These are phyloP conservation scores for Collybiopsis luxurians DNA, from an alignment of 768 basidiomycete genomes.

Conservation along the genomic window DNA sequence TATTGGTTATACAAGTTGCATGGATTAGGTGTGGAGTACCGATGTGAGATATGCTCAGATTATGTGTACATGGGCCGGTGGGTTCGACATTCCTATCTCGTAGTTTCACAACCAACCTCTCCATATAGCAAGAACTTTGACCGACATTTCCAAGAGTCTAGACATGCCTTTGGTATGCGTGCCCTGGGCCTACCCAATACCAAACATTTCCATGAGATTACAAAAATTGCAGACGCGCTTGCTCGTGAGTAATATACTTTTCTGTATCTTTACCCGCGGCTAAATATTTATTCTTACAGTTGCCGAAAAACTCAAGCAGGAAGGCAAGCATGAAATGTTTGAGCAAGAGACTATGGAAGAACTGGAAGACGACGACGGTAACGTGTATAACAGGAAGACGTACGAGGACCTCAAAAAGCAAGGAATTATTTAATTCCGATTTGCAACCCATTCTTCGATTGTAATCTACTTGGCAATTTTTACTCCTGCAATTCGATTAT, in stretches of 20 bases:
- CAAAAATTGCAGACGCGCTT: conserved; percentile 93
- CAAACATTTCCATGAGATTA: conserved; percentile 99
- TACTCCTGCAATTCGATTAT: background rate
- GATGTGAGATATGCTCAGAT: conserved; percentile 97
- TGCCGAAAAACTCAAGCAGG: conserved; percentile 95
- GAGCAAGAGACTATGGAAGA: conserved; percentile 97
- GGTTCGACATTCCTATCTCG: conserved; percentile 18
- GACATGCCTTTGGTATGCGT: conserved; percentile 98
- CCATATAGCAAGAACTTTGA: conserved; percentile 86
- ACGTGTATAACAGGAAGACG: conserved; percentile 98
- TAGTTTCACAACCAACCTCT: conserved; percentile 8
- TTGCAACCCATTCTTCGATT: background rate
- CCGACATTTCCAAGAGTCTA: conserved; percentile 94
- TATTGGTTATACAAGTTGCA: conserved; percentile 99
- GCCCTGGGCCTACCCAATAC: conserved; percentile 96
- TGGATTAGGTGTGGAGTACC: conserved; percentile 96
- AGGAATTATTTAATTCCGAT: conserved; percentile 63
- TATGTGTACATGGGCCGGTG: conserved; percentile 96
- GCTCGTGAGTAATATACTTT: conserved; percentile 58
- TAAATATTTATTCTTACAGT: conserved; percentile 44
- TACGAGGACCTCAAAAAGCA: conserved; percentile 97
- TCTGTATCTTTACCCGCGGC: background rate
- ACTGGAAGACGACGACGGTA: conserved; percentile 96
- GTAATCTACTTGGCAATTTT: too few relatives aligned
- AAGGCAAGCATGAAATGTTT: conserved; percentile 92